These are phyloP conservation scores for Sclerotinia trifoliorum DNA, from an alignment of 2,329 filamentous ascomycete species.

Conservation along the genomic window DNA sequence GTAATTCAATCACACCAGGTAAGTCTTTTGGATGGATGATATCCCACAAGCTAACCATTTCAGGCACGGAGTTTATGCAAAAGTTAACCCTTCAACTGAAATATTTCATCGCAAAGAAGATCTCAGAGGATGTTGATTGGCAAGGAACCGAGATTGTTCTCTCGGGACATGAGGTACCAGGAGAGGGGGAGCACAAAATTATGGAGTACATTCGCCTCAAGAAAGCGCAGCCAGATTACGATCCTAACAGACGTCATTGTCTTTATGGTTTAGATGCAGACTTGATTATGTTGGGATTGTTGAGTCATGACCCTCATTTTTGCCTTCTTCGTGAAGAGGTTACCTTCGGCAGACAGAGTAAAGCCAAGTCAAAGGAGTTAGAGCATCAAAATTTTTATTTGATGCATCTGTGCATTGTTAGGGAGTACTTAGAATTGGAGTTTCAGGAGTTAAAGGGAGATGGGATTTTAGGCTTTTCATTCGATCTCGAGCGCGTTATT, in stretches of 20 bases:
- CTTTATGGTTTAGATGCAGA: constrained; percentile 96
- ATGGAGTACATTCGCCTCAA: constrained; percentile 99
- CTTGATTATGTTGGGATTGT: constrained; percentile 94
- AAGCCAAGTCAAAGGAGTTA: constrained; percentile 89
- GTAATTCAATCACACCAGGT: constrained; percentile 97
- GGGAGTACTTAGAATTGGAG: constrained; percentile 94
- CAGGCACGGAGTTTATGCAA: constrained; percentile 87
- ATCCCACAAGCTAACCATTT: constrained; percentile 40
- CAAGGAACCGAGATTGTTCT: constrained; percentile 94
- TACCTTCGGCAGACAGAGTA: constrained; percentile 85
- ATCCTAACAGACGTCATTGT: constrained; percentile 92
- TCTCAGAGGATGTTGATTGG: constrained; percentile 96
- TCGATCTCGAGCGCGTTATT: constrained; percentile 94
- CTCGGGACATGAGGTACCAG: constrained; percentile 95
- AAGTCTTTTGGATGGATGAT: constrained; percentile 22
- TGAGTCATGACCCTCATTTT: constrained; percentile 98
- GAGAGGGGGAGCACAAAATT: constrained; percentile 98
- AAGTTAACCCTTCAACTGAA: constrained; percentile 91
- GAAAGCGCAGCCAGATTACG: constrained; percentile 90
- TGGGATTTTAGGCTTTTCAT: constrained; percentile 70
- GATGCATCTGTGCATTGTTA: constrained; percentile 94
- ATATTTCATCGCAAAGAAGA: constrained; percentile 99
- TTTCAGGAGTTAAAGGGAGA: constrained; percentile 87
- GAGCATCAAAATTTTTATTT: constrained; percentile 99
- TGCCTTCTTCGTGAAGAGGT: constrained; percentile 96